Conservation (phyloP, 306 rosid genomes). For the Begonia loranthoides region DNA sequence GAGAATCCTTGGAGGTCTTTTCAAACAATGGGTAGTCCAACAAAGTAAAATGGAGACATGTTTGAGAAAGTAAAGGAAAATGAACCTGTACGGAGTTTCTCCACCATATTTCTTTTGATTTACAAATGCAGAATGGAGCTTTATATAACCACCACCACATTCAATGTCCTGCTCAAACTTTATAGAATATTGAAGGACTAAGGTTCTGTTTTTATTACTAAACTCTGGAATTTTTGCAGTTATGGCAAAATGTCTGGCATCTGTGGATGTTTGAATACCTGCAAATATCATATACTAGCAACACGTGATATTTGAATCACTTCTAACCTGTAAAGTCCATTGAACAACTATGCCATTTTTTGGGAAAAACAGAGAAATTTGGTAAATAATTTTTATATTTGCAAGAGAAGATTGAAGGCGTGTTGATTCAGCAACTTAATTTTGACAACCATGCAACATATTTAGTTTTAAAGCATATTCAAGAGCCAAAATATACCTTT, state of each 20-base stretch:
- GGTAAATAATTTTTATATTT: too few relatives aligned
- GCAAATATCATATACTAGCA: slow-evolving; percentile 16
- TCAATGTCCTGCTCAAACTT: slow-evolving; percentile 92
- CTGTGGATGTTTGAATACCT: slow-evolving; percentile 84
- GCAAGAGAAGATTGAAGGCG: too few relatives aligned
- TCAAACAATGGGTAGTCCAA: too few relatives aligned
- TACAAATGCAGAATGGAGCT: slow-evolving; percentile 89
- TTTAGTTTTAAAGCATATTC: background rate
- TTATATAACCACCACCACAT: slow-evolving; percentile 93
- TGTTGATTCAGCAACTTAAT: too few relatives aligned
- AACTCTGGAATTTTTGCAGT: slow-evolving; percentile 83
- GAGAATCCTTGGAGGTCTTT: too few relatives aligned
- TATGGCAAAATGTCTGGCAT: slow-evolving; percentile 83
- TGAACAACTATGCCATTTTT: too few relatives aligned
- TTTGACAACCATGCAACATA: too few relatives aligned
- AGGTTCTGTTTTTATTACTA: slow-evolving; percentile 56
- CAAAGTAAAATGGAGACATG: too few relatives aligned
- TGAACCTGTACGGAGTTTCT: slow-evolving; percentile 88
- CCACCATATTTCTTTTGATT: slow-evolving; percentile 93
- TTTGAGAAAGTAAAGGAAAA: background rate
- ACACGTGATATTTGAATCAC: background rate
- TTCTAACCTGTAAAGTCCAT: too few relatives aligned
- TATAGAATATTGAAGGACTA: slow-evolving; percentile 80
- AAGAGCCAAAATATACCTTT: slow-evolving; percentile 33
- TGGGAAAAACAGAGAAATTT: too few relatives aligned